Conservation (phyloP, 176 grass and related monocot genomes). For the Aegilops sharonensis region DNA sequence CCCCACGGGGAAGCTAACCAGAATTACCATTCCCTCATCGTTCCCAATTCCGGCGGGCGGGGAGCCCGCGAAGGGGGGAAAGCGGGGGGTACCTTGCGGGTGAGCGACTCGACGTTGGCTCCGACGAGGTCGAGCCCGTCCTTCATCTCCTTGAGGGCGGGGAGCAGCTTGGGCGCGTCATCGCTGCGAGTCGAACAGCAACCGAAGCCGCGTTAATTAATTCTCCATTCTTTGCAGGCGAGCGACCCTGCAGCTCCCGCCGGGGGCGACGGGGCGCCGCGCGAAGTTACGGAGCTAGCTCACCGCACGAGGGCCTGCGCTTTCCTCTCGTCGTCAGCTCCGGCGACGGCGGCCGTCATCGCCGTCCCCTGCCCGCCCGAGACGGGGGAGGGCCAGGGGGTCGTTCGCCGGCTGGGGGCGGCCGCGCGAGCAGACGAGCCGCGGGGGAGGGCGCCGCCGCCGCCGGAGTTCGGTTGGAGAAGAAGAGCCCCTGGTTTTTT, state of each 20-base stretch:
- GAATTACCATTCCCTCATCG: not conserved
- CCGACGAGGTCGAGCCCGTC: constrained; percentile 63
- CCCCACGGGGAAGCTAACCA: not conserved
- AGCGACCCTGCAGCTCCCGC: too few relatives aligned
- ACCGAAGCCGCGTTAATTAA: too few relatives aligned
- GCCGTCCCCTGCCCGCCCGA: not conserved
- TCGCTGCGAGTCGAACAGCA: not conserved
- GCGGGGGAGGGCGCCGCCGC: not conserved
- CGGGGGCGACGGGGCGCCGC: too few relatives aligned
- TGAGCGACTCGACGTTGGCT: constrained; percentile 60
- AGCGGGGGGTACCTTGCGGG: constrained; percentile 34
- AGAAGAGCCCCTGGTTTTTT: too few relatives aligned
- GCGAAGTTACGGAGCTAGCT: not conserved
- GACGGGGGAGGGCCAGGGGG: not conserved
- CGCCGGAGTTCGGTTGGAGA: too few relatives aligned
- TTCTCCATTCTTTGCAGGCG: too few relatives aligned
- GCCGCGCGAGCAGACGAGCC: too few relatives aligned
- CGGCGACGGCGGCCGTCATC: not conserved
- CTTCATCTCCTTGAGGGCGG: constrained; percentile 77
- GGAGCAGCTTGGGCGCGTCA: constrained; percentile 55
- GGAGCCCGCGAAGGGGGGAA: too few relatives aligned
- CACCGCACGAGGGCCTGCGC: not conserved
- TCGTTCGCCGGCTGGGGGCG: not conserved
- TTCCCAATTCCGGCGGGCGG: too few relatives aligned
- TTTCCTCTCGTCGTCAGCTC: not conserved